Evolutionary conservation across 495 filamentous ascomycete species (phyloP), one percentile per base, ranked within the genome.

Genomic region (Aspergillus campestris): DNA sequence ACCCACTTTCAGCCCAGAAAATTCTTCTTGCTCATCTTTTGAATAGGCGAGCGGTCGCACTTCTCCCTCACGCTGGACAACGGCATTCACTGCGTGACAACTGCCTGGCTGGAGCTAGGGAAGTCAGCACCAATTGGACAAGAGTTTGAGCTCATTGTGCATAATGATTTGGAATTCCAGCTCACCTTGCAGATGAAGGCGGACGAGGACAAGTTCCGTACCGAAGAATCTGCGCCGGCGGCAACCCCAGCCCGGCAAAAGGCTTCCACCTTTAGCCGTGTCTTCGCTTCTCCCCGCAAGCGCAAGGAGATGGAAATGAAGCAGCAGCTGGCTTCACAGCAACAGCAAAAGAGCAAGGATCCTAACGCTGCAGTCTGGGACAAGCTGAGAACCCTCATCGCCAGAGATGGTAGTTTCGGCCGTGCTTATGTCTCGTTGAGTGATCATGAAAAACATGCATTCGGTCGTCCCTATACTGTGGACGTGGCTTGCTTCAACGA

Each of bases 11-110:
- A 24, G 4, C 18, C 18, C 4, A 4, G 1, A 24, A 24, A 24
- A 24, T 24, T 4, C 18, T 24, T 24, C 4, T 24, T 24, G 18
- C 18, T 24, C 33, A 10, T 0, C 28, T 15, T 18, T 44, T 50
- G 18, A 24, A 24, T 24, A 92, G 88, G 82, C 52, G 89, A 97
- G 66, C 83, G 85, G 44, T 86, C 87, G 5, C 88, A 87, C 69
- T 98, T 98, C 67, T 84, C 89, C 40, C 74, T 98, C 7, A 98
- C 92, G 2, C 76, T 98, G 18, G 92, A 98, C 66, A 98, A 98
- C 55, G 92, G 92, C 24, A 77, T 98, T 3, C 92, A 98, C 63
- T 98, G 92, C 57, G 92, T 98, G 8, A 97, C 92, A 1, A 98
- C 92, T 6, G 80, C 89, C 0, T 97, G 89, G 88, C 67, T 96